These are phyloP conservation scores for Phyllosticta citribraziliensis DNA, from an alignment of 2,329 filamentous ascomycete genomes.

Conservation along the genomic window DNA sequence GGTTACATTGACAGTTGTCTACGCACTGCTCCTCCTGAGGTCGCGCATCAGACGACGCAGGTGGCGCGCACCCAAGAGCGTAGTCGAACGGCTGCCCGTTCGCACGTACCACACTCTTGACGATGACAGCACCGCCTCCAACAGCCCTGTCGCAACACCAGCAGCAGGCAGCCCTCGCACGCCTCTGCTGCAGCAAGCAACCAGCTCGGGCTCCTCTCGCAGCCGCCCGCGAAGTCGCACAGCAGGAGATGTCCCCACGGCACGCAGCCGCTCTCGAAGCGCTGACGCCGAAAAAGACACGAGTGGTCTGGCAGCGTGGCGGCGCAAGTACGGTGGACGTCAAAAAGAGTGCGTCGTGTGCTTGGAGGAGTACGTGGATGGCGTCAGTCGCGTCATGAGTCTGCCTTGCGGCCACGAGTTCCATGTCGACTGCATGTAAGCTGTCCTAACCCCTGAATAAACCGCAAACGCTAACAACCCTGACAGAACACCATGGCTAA, in stretches of 20 bases:
- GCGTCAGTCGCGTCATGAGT: slow-evolving; percentile 91
- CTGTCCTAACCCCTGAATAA: slow-evolving; percentile 20
- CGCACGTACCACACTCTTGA: slow-evolving; percentile 86
- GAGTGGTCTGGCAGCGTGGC: slow-evolving; percentile 40
- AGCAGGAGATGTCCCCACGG: slow-evolving; percentile 47
- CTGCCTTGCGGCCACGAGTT: slow-evolving; percentile 96
- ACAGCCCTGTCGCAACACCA: slow-evolving; percentile 52
- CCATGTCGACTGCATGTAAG: slow-evolving; percentile 96
- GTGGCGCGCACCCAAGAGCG: slow-evolving; percentile 95
- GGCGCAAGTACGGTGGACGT: slow-evolving; percentile 51
- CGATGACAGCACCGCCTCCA: slow-evolving; percentile 47
- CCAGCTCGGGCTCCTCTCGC: slow-evolving; percentile 25
- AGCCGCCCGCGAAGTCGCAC: slow-evolving; percentile 56
- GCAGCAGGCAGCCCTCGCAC: slow-evolving; percentile 62
- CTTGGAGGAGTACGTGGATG: slow-evolving; percentile 90
- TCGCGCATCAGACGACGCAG: slow-evolving; percentile 79
- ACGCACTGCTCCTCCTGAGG: slow-evolving; percentile 75
- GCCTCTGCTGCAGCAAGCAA: slow-evolving; percentile 55
- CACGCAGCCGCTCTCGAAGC: slow-evolving; percentile 19
- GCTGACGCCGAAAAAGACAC: slow-evolving; percentile 45
- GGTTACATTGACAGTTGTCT: slow-evolving; percentile 86
- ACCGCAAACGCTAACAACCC: neutral
- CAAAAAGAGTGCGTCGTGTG: slow-evolving; percentile 92
- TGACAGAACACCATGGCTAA: slow-evolving; percentile 87
- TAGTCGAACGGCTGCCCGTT: slow-evolving; percentile 89